Evolutionary conservation across 345 rosid species (phyloP).

Genomic region (Boechera retrofracta): DNA sequence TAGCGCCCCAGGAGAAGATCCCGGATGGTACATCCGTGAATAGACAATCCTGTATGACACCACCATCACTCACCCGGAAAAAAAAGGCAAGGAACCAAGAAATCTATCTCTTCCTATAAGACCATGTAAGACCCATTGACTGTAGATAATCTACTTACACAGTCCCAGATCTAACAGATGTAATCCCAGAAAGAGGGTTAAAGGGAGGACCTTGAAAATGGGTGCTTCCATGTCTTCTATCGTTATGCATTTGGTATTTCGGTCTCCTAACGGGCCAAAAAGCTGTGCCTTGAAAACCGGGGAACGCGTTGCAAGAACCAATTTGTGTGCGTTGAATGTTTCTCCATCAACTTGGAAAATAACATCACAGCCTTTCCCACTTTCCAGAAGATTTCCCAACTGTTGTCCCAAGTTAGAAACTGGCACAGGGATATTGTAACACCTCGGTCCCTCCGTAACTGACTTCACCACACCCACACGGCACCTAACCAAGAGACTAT

Average conservation of each 20-base stretch:
- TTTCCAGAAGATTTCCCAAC: conserved; percentile 64
- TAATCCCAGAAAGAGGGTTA: conserved; percentile 3
- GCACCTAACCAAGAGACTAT: conserved; percentile 68
- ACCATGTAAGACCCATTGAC: conserved; percentile 30
- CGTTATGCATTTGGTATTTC: conserved; percentile 53
- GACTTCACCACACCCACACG: conserved; percentile 87
- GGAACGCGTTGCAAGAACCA: conserved; percentile 75
- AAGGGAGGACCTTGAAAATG: conserved; percentile 65
- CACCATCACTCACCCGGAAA: conserved; percentile 66
- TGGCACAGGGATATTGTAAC: conserved; percentile 59
- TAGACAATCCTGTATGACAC: conserved; percentile 70
- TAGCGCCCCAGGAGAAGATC: conserved; percentile 63
- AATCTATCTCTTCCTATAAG: conserved; percentile 55
- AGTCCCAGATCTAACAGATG: conserved; percentile 18
- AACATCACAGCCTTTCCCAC: conserved; percentile 67
- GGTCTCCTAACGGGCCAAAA: conserved; percentile 71
- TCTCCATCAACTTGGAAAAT: conserved; percentile 67
- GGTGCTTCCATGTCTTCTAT: conserved; percentile 68
- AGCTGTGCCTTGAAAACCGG: conserved; percentile 86
- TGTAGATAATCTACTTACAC: conserved; percentile 34
- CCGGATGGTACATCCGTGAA: conserved; percentile 56
- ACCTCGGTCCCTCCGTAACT: conserved; percentile 66
- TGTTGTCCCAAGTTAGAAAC: conserved; percentile 62
- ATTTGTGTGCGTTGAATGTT: conserved; percentile 66
- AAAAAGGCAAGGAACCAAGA: conserved; percentile 56